phyloP scores from a whole-genome alignment of 805 yeast species.

The Candida schatavii region DNA sequence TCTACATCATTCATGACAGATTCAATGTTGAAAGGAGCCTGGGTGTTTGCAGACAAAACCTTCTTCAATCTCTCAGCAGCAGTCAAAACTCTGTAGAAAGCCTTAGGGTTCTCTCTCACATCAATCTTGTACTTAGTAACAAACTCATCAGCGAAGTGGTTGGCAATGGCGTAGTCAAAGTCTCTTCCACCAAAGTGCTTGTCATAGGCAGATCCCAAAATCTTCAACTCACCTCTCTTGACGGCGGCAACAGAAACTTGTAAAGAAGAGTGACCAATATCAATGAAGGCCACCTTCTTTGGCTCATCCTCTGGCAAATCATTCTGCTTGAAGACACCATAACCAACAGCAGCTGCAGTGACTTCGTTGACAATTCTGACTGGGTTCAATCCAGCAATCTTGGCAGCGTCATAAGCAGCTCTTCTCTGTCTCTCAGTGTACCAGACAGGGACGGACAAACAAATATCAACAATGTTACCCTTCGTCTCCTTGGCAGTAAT shows the following conservation, averaged over 20 bases:
- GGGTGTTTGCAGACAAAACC: slow-evolving; percentile 91
- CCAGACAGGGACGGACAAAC: slow-evolving; percentile 96
- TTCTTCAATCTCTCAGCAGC: slow-evolving; percentile 94
- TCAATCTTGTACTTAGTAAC: slow-evolving; percentile 90
- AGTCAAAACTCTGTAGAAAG: slow-evolving; percentile 85
- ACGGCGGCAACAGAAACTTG: slow-evolving; percentile 86
- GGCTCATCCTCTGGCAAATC: slow-evolving; percentile 94
- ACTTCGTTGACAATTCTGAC: slow-evolving; percentile 96
- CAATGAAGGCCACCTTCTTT: slow-evolving; percentile 87
- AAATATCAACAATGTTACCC: slow-evolving; percentile 79
- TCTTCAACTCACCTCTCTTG: slow-evolving; percentile 94
- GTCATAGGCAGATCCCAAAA: slow-evolving; percentile 88
- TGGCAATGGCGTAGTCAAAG: slow-evolving; percentile 89
- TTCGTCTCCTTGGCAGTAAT: slow-evolving; percentile 80
- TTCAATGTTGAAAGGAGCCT: slow-evolving; percentile 93
- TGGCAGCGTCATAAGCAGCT: slow-evolving; percentile 92
- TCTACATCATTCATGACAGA: slow-evolving; percentile 97
- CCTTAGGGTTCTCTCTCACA: slow-evolving; percentile 87
- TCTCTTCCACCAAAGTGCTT: slow-evolving; percentile 98
- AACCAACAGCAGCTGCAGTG: slow-evolving; percentile 98
- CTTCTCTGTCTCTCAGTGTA: slow-evolving; percentile 96
- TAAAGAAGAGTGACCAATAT: slow-evolving; percentile 95
- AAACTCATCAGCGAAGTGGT: slow-evolving; percentile 93
- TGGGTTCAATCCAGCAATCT: slow-evolving; percentile 95
- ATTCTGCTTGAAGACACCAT: slow-evolving; percentile 93